Base-by-base conservation (phyloP, 164 flowering plant genomes). In the Stephania japonica region DNA sequence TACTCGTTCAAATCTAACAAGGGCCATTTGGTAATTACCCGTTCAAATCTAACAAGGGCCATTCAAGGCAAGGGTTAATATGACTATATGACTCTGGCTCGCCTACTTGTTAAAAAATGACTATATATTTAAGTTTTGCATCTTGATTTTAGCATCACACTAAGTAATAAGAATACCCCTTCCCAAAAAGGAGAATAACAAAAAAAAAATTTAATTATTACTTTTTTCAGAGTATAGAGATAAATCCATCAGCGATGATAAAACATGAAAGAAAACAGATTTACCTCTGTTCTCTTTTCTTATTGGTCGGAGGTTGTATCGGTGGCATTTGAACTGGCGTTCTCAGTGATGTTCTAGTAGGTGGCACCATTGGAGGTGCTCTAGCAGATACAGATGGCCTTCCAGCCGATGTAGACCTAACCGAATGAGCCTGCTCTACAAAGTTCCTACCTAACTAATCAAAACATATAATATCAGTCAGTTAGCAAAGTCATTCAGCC, bases 401-500 rank as follows among this genome's bases (percentile, higher is more conserved):
- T 74, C 99, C 99, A 65, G 97, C 80, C 44, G 97, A 96, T 63
- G 97, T 74, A 13, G 99, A 96, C 24, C 97, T 90, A 78, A 80
- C 90, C 0, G 91, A 50, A 61, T 87, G 74, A 78, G 79, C 73
- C 68, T 84, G 84, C 74, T 93, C 97, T 70, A 83, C 85, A 82
- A 83, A 80, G 90, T 86, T 96, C 87, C 95, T 86, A 89, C 92
- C 99, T 90, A 90, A 84, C 99, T 96, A 89, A 86, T 88, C 53
- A 82, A 82, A 84, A 77, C 61, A 82, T 27, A 82, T 66, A 78
- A 68, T 72, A 67, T 62, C 53, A 76, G 72, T 85, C 71, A 85
- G 79, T 67, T 56, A 56, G 62, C 19, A 27, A 32, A 75, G 63
- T 24, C 13, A 69, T 21, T 7, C 47, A 18, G 18, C n/a, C 38